Percentiles rank a stretch among this genome's conserved stretches.
These are phyloP conservation scores for Emiliania huxleyi DNA, from an alignment of 78 protist genomes.

Conservation along the genomic window DNA sequence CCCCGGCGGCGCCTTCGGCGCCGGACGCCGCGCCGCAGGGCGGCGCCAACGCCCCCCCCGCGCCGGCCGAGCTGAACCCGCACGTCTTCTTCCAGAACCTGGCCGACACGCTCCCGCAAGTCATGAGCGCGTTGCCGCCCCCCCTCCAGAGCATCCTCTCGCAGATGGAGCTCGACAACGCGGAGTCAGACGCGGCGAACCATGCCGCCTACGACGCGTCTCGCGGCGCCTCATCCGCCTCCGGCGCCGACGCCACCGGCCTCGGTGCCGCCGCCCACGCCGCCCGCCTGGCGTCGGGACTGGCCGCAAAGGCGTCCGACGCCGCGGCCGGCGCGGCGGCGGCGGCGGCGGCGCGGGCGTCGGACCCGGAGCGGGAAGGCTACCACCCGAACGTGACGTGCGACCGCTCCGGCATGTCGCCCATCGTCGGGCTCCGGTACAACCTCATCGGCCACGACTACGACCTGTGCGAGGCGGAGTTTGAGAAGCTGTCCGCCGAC, in stretches of 20 bases:
- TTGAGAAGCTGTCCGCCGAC: not conserved
- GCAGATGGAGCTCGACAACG: not conserved
- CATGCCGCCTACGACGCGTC: not conserved
- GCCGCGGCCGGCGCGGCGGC: not conserved
- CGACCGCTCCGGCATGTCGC: not conserved
- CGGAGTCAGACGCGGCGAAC: not conserved
- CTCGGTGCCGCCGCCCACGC: not conserved
- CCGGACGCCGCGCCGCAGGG: not conserved
- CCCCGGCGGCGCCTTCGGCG: not conserved
- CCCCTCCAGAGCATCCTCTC: not conserved
- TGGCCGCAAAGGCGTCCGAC: not conserved
- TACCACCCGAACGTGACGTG: not conserved
- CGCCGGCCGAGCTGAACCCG: not conserved
- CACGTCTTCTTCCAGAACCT: not conserved
- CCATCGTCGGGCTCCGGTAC: not conserved
- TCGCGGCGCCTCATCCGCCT: not conserved
- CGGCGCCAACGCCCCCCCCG: too few relatives aligned
- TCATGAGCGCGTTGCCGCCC: not conserved
- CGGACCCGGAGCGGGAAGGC: not conserved
- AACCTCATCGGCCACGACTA: not conserved
- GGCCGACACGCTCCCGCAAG: not conserved
- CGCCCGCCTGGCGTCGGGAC: not conserved
- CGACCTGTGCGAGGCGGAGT: slow-evolving; percentile 11
- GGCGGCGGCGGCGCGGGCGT: not conserved
- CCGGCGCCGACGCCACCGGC: not conserved